phyloP scores from a whole-genome alignment of 768 basidiomycete species.

The Amanita rimosa region DNA sequence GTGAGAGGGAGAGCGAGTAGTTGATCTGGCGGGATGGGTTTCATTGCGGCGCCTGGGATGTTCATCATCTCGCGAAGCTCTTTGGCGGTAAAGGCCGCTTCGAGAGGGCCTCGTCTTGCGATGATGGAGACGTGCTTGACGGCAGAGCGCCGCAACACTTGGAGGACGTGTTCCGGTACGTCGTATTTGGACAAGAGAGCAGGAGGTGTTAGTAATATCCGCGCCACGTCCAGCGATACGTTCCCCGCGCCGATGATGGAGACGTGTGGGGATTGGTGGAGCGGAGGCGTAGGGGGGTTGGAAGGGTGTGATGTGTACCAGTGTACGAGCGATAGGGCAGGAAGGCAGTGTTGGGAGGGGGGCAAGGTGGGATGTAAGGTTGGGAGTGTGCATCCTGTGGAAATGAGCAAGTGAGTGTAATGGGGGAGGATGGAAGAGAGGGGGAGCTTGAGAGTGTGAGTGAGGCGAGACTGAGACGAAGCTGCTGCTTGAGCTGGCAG shows the following conservation, averaged over 20 bases:
- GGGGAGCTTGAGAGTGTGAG: constrained; percentile 45
- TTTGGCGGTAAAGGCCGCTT: constrained; percentile 88
- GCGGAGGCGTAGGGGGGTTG: constrained; percentile 41
- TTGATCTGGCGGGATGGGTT: constrained; percentile 39
- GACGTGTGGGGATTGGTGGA: constrained; percentile 59
- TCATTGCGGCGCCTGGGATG: constrained; percentile 55
- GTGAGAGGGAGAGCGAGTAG: constrained; percentile 21
- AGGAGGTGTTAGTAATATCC: constrained; percentile 73
- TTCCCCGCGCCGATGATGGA: constrained; percentile 91
- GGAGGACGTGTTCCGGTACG: constrained; percentile 64
- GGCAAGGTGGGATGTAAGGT: constrained; percentile 43
- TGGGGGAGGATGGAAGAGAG: constrained; percentile 48
- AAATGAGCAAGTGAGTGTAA: constrained; percentile 82
- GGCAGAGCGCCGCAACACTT: constrained; percentile 45
- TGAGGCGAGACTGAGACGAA: constrained; percentile 17
- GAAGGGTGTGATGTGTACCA: constrained; percentile 96
- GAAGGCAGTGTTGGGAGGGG: constrained; percentile 34
- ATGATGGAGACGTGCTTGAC: constrained; percentile 77
- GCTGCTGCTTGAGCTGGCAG: constrained; percentile 11
- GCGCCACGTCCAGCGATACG: constrained; percentile 85
- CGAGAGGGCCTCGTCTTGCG: constrained; percentile 76
- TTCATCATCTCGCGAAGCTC: constrained; percentile 81
- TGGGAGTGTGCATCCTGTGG: constrained; percentile 74
- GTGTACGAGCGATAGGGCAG: constrained; percentile 80
- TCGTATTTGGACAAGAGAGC: constrained; percentile 59